Base-by-base conservation (phyloP, 345 rosid species). In the Bruguiera sexangula region DNA sequence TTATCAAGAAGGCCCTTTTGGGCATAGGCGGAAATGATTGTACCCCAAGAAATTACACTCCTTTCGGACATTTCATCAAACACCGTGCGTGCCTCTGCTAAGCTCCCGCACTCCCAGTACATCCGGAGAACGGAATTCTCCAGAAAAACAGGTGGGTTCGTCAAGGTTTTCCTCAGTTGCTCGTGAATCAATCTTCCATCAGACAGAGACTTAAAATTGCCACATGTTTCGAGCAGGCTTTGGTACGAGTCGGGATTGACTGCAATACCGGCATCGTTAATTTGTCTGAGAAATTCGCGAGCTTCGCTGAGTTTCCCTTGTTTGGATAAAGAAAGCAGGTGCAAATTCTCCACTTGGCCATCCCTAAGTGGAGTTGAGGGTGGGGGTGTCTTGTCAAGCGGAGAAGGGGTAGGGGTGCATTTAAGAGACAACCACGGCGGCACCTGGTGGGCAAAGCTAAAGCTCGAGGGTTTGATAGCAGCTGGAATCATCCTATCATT, bases 391-490 rank as follows among this genome's bases (percentile, higher is more conserved):
- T 39, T 50, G 62, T 79, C 66, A 22, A 67, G 55, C 11, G 81
- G 62, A 59, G 86, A 60, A 65, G 78, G 60, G 36, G 64, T 66
- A 62, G 78, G 60, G 36, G 64, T 66, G 59, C 66, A 65, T 63
- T 80, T 87, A 62, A 88, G 82, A 65, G 97, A 82, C 34, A 83
- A 79, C 92, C 90, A 78, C 4, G 92, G 78, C 29, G 92, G 89
- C 26, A 85, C 69, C 52, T 79, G 32, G 72, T 65, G 70, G 50
- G 50, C 3, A 43, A 43, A 43, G 50, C 50, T 15, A 13, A 88
- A 90, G 52, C 79, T 80, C 46, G 83, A 22, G 60, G 18, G 16
- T 3, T 56, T 56, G 60, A 56, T 21, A 10, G 60, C 31, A 21
- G 60, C 50, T 43, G 50, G 50, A 43, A 13, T 43, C 50, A 13